These are phyloP conservation scores for Colletotrichum musicola DNA, from an alignment of 2,329 filamentous ascomycete genomes.

Conservation along the genomic window DNA sequence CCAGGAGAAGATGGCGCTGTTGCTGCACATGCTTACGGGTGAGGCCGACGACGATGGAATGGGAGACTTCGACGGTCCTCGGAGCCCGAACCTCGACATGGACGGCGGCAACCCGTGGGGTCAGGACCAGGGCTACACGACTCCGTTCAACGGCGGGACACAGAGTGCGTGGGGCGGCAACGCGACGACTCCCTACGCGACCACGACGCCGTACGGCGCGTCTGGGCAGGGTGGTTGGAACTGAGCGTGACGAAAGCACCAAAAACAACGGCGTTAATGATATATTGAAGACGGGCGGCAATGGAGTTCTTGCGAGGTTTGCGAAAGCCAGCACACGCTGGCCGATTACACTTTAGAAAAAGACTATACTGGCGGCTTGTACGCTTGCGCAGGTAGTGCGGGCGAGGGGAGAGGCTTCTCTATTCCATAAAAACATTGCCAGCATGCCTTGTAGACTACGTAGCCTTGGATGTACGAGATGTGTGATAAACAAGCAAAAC, in stretches of 20 bases:
- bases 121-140: conserved; percentile 75
- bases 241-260: conserved; percentile 43
- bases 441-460: too few relatives aligned
- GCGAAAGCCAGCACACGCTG: conserved; percentile 6
- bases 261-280: conserved; percentile 34
- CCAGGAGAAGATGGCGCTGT: conserved; percentile 87
- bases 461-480: too few relatives aligned
- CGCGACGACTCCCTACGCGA: conserved; percentile 59
- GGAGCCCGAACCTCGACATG: conserved; percentile 75
- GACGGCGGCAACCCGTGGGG: conserved; percentile 67
- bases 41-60: conserved; percentile 68
- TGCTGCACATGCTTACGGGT: conserved; percentile 74
- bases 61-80: conserved; percentile 72
- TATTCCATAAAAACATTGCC: too few relatives aligned
- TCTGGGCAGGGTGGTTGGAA: conserved; percentile 66
- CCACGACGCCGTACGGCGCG: conserved; percentile 60
- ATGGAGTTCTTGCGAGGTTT: conserved; percentile 33
- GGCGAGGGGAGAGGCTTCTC: background rate
- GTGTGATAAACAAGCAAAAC: too few relatives aligned
- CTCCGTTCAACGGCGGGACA: conserved; percentile 71
- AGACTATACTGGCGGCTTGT: conserved; percentile 7
- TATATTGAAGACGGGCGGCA: conserved; percentile 25
- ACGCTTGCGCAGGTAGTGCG: background rate
- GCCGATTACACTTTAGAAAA: background rate
- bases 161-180: conserved; percentile 76